Percentiles rank a stretch among this genome's conserved stretches.
These are phyloP conservation scores for Acer yangbiense DNA, from an alignment of 345 rosid species.

Conservation along the genomic window DNA sequence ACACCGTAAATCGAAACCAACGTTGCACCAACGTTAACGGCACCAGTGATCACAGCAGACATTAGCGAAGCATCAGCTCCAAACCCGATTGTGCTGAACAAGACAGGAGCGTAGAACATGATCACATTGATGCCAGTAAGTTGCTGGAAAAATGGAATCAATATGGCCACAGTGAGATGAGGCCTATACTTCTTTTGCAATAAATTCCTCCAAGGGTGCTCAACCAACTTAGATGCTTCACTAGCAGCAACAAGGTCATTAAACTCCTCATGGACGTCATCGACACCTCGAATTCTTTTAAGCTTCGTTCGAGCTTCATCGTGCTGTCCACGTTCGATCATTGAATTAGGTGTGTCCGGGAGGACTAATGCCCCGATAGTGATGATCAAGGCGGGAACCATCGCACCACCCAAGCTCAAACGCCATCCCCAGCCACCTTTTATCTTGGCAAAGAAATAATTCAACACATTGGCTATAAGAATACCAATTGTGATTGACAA, in stretches of 20 bases:
- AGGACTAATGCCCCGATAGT: constrained; percentile 75
- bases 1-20: constrained; percentile 76
- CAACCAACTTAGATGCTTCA: constrained; percentile 65
- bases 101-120: constrained; percentile 91
- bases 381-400: constrained; percentile 95
- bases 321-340: constrained; percentile 83
- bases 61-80: constrained; percentile 64
- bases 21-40: constrained; percentile 66
- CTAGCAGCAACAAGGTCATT: constrained; percentile 76
- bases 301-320: constrained; percentile 64
- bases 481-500: constrained; percentile 90
- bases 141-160: constrained; percentile 88
- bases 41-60: constrained; percentile 82
- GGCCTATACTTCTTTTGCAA: constrained; percentile 85
- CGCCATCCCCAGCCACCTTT: constrained; percentile 95
- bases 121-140: constrained; percentile 85
- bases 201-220: constrained; percentile 81
- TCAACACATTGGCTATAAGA: constrained; percentile 74
- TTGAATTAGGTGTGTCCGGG: constrained; percentile 92
- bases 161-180: constrained; percentile 68
- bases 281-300: constrained; percentile 66
- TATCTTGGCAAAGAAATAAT: constrained; percentile 84
- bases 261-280: constrained; percentile 77
- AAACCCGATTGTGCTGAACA: constrained; percentile 81
- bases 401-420: constrained; percentile 88